Evolutionary conservation across 805 yeast genomes (phyloP), one percentile per base, ranked within the genome.

Genomic region (Kodamaea kaohsiungensis): DNA sequence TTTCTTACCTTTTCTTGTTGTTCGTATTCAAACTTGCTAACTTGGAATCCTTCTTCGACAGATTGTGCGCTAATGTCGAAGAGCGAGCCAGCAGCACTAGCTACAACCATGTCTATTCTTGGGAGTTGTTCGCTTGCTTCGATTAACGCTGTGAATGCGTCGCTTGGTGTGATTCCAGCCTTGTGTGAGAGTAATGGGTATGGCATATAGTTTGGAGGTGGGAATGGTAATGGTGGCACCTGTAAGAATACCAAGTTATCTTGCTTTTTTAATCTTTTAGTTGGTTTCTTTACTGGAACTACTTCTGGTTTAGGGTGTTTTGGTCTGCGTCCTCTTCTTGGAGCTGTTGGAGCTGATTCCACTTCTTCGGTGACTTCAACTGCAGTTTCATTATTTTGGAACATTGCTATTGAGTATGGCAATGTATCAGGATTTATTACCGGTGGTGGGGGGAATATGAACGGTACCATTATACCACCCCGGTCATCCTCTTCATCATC

Each of bases 21-120:
- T 19, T 16, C 48, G 10, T 43, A 16, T 40, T 45, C 50, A 39
- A 33, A 50, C 25, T 43, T 35, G 15, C 35, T 9, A 8, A 65
- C 56, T 5, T 67, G 59, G 46, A 75, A 71, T 2, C 72, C 71
- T 54, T 72, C 78, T 16, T 65, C 59, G 4, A 46, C 49, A 0
- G 79, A 78, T 50, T 71, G 76, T 4, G 56, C 43, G 45, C 61
- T 65, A 53, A 76, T 61, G 43, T 76, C 80, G 54, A 61, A 65
- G 39, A 76, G 66, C 25, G 78, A 70, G 7, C 79, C 79, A 0
- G 80, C 79, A 7, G 80, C 80, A 57, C 78, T 72, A 13, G 80
- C 80, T 6, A 74, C 66, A 13, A 75, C 78, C 80, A 76, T 76
- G 52, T 76, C 79, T 12, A 69, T 67, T 42, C 78, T 59, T 1